Conservation (phyloP, 163 green algal species). For the Chlorella variabilis region DNA sequence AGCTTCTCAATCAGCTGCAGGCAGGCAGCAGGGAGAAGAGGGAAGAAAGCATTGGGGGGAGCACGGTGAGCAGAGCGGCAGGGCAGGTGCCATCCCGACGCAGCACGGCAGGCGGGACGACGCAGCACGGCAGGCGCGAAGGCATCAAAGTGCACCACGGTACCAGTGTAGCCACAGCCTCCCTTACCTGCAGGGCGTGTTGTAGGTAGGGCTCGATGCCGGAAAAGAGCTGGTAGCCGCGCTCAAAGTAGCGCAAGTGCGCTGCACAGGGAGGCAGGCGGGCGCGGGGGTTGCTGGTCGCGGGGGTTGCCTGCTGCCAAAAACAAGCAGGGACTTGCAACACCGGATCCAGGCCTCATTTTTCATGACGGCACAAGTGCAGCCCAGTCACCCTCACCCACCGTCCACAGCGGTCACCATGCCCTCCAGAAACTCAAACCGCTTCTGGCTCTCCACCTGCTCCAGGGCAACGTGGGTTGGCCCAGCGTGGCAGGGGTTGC, state of each 20-base stretch:
- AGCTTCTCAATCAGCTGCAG: slow-evolving; percentile 43
- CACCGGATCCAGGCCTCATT: too few relatives aligned
- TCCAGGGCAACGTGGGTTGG: too few relatives aligned
- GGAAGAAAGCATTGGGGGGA: neutral
- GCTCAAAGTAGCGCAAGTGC: slow-evolving; percentile 66
- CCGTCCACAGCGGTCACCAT: slow-evolving; percentile 60
- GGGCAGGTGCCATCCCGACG: too few relatives aligned
- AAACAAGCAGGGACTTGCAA: too few relatives aligned
- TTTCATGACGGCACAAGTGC: too few relatives aligned
- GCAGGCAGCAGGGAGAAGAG: neutral
- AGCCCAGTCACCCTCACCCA: too few relatives aligned
- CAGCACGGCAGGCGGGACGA: neutral
- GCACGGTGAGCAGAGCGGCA: neutral
- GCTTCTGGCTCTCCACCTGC: slow-evolving; percentile 54
- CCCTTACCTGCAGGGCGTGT: slow-evolving; percentile 28
- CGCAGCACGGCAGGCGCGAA: neutral
- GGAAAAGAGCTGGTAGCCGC: slow-evolving; percentile 47
- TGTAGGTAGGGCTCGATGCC: slow-evolving; percentile 52
- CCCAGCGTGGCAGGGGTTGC: too few relatives aligned
- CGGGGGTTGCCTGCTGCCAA: too few relatives aligned
- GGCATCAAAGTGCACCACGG: neutral
- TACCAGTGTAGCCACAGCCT: neutral
- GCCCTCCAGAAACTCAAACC: slow-evolving; percentile 63
- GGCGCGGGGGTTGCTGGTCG: too few relatives aligned
- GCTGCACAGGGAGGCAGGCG: too few relatives aligned